Conservation (phyloP, 2,329 filamentous ascomycete species). For the Claviceps spartinae region DNA sequence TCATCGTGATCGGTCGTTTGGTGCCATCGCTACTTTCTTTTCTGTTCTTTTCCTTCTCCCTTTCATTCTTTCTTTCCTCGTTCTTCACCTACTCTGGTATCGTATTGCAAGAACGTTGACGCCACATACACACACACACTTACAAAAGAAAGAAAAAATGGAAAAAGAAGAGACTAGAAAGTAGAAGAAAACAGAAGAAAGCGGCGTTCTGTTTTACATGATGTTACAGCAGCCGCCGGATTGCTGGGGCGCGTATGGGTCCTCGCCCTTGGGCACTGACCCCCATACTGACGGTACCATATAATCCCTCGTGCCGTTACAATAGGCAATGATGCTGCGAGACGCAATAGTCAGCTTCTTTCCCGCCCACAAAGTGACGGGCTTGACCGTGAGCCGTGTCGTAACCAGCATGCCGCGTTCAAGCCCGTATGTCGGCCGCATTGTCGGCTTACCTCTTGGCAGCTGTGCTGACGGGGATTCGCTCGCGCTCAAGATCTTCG, state of each 20-base stretch:
- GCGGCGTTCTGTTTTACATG: slow-evolving; percentile 48
- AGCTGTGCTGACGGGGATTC: slow-evolving; percentile 91
- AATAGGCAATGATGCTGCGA: slow-evolving; percentile 85
- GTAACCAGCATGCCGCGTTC: not conserved
- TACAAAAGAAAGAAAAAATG: not conserved
- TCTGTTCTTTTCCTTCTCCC: not conserved
- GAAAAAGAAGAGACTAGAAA: not conserved
- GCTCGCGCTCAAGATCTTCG: slow-evolving; percentile 88
- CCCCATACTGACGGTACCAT: slow-evolving; percentile 99
- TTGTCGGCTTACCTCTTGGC: slow-evolving; percentile 55
- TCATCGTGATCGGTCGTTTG: slow-evolving; percentile 4
- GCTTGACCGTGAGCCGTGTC: too few species aligned
- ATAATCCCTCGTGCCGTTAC: slow-evolving; percentile 94
- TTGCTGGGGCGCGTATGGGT: slow-evolving; percentile 96
- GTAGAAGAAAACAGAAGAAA: not conserved
- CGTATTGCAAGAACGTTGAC: slow-evolving; percentile 2
- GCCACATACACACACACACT: not conserved
- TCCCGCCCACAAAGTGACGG: too few species aligned
- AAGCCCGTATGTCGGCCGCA: not conserved
- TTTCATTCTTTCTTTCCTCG: not conserved
- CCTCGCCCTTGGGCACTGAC: slow-evolving; percentile 82
- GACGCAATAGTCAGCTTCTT: not conserved
- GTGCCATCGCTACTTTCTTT: not conserved
- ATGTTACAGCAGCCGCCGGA: slow-evolving; percentile 85
- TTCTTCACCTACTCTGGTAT: slow-evolving; percentile 1